Evolutionary conservation across 2,329 filamentous ascomycete species (phyloP), one percentile per base, ranked within the genome.

Genomic region (Sporothrix dimorphospora): DNA sequence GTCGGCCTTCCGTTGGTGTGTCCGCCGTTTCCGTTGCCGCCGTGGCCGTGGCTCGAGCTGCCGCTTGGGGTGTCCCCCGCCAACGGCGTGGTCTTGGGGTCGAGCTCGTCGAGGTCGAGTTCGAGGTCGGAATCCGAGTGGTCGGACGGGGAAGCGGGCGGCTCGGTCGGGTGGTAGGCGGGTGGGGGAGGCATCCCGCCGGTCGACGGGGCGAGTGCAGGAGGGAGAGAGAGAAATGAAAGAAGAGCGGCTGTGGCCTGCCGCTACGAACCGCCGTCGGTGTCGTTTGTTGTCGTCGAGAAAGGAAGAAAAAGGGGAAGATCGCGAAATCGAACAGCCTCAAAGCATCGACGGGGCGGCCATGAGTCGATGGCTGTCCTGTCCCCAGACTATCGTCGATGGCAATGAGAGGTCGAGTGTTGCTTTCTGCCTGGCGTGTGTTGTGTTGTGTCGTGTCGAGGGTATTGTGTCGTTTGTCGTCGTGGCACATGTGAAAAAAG

Each of bases 61-160:
- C 67, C 78, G 76, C 68, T 73, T 75, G 73, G 73, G 75, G 55
- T 24, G 79, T 74, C 76, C 80, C 27, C 55, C 16, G 45, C 69
- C 12, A 63, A 24, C 68, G 75, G 77, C 45, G 78, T 78, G 24
- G 79, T 80, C 72, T 79, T 79, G 71, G 92, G 92, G 79, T 94
- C 92, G 76, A 96, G 89, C 84, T 95, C 93, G 78, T 93, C 87
- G 76, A 94, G 86, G 77, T 49, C 47, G 47, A 49, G 47, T 75
- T 93, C 91, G 76, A 91, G 88, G 79, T 95, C 92, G 74, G 91
- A 93, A 80, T 94, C 92, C 79, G 90, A 92, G 79, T 94, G 91
- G 81, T 90, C 85, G 77, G 84, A 81, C 73, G 86, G 86, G 73
- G 87, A 89, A 81, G 91, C 89, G 81, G 90, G 90, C 78, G 88